phyloP scores from a whole-genome alignment of 148 eudicot species.

The Amaranthus hypochondriacus region DNA sequence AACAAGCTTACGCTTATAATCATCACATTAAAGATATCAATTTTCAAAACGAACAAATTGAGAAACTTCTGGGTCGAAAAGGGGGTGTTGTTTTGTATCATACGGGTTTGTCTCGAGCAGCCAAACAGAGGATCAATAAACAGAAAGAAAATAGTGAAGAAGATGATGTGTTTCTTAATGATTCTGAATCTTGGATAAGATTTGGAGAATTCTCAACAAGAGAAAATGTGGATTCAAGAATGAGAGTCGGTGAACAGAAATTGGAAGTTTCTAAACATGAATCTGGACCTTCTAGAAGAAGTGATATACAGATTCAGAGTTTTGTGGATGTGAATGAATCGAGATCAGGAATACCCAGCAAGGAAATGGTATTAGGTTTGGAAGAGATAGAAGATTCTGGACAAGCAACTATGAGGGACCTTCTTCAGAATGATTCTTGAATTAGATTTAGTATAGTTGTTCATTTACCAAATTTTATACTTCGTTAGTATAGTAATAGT shows the following conservation, averaged over 20 bases:
- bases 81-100: constrained; percentile 20
- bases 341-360: constrained; percentile 5
- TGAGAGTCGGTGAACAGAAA: neutral
- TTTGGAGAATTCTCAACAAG: neutral
- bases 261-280: constrained; percentile 11
- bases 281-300: constrained; percentile 21
- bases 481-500: too few relatives aligned
- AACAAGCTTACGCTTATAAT: constrained; percentile 1
- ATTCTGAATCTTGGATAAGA: neutral
- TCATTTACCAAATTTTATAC: too few relatives aligned
- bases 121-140: neutral
- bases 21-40: neutral
- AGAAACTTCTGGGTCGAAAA: constrained; percentile 17
- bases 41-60: neutral
- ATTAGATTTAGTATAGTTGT: too few relatives aligned
- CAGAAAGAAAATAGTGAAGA: neutral
- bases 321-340: neutral
- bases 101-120: constrained; percentile 10
- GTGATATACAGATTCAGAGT: constrained; percentile 21
- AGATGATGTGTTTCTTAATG: neutral
- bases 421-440: neutral
- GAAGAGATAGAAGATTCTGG: neutral
- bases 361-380: neutral
- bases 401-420: constrained; percentile 17
- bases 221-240: neutral